Evolutionary conservation across 768 basidiomycete species (phyloP).

Genomic region (Pleurotus tuber-regium): DNA sequence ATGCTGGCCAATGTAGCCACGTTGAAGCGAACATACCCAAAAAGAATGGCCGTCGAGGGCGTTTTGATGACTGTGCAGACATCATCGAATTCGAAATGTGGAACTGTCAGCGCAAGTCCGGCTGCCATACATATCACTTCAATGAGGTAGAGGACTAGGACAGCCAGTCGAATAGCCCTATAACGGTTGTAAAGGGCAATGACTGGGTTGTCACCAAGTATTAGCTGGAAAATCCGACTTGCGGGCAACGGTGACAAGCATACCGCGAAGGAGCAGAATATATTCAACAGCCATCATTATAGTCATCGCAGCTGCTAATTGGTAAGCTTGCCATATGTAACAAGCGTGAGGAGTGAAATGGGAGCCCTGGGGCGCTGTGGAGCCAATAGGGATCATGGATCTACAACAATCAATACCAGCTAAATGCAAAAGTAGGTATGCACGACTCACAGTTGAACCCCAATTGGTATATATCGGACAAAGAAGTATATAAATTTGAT

Average conservation of each 20-base stretch:
- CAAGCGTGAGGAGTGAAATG: slow-evolving; percentile 37
- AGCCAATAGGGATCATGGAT: slow-evolving; percentile 31
- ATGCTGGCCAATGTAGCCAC: neutral
- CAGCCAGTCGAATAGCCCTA: neutral
- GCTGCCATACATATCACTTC: neutral
- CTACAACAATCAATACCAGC: slow-evolving; percentile 20
- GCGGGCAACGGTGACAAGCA: neutral
- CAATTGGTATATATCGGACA: slow-evolving; percentile 8
- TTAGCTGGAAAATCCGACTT: neutral
- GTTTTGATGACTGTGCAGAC: neutral
- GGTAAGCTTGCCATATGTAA: slow-evolving; percentile 42
- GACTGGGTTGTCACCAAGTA: neutral
- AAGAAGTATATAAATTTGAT: slow-evolving; percentile 11
- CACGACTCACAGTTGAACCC: slow-evolving; percentile 4
- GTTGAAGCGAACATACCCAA: neutral
- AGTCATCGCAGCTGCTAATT: too few species aligned
- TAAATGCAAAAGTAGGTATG: neutral
- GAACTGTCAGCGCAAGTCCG: neutral
- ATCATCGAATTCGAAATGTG: neutral
- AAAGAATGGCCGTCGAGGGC: neutral
- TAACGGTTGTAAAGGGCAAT: neutral
- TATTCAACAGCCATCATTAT: neutral
- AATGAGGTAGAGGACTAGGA: neutral
- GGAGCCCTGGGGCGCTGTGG: slow-evolving; percentile 30
- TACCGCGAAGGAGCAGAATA: neutral